phyloP scores from a whole-genome alignment of 2,329 filamentous ascomycete species.

The Pseudogymnoascus sp. region DNA sequence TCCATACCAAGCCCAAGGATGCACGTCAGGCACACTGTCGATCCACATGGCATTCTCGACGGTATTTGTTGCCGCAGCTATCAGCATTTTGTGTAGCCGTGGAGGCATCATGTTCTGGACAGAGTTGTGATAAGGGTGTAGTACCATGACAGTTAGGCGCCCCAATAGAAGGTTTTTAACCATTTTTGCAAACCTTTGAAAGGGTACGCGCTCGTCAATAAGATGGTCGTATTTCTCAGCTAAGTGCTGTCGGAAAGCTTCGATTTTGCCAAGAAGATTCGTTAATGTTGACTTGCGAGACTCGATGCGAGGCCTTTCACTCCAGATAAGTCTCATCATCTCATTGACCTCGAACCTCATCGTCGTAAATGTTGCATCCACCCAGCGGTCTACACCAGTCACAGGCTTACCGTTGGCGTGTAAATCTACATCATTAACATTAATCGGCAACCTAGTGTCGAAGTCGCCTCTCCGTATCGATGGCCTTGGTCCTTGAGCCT shows the following conservation, averaged over 20 bases:
- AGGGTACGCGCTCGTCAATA: constrained; percentile 51
- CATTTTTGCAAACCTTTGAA: constrained; percentile 58
- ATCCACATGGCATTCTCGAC: constrained; percentile 50
- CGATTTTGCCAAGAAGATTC: constrained; percentile 59
- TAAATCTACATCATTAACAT: constrained; percentile 63
- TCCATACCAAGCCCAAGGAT: constrained; percentile 62
- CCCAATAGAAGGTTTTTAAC: constrained; percentile 60
- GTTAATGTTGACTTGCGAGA: constrained; percentile 56
- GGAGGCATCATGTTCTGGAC: constrained; percentile 46
- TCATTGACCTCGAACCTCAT: constrained; percentile 70
- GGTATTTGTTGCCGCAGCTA: constrained; percentile 52
- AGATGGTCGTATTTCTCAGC: constrained; percentile 59
- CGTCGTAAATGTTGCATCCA: constrained; percentile 59
- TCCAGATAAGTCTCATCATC: constrained; percentile 64
- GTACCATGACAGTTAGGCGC: constrained; percentile 58
- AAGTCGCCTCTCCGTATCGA: constrained; percentile 69
- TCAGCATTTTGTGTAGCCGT: constrained; percentile 56
- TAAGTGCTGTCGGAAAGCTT: constrained; percentile 60
- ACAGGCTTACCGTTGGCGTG: constrained; percentile 39
- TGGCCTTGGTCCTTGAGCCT: constrained; percentile 66
- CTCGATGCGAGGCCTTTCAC: constrained; percentile 61
- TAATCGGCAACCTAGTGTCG: constrained; percentile 65
- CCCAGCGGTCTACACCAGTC: constrained; percentile 45
- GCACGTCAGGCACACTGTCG: constrained; percentile 46
- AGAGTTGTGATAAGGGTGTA: constrained; percentile 58